These are phyloP conservation scores for Monosporozyma aerobia DNA, from an alignment of 805 yeast species.

Conservation along the genomic window DNA sequence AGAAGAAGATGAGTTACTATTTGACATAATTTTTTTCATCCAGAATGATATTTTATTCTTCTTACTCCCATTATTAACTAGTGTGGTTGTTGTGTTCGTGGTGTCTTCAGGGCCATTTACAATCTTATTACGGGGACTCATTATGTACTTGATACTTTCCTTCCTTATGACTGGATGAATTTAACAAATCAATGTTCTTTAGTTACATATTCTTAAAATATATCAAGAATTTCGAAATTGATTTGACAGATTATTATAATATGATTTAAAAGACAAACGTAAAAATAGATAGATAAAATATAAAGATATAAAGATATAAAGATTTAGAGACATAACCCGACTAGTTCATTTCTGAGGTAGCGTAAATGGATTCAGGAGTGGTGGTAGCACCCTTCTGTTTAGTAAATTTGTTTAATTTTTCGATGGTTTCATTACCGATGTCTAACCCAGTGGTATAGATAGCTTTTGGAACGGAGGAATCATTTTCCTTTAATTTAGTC, in stretches of 20 bases:
- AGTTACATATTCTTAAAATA: not conserved
- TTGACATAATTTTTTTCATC: slow-evolving; percentile 28
- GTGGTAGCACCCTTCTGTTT: not conserved
- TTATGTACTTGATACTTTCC: not conserved
- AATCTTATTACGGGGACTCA: not conserved
- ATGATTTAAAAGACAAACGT: not conserved
- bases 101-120: not conserved
- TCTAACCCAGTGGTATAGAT: slow-evolving; percentile 27
- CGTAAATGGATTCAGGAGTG: not conserved
- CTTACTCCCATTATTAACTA: slow-evolving; percentile 4
- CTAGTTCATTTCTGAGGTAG: not conserved
- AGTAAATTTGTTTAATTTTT: slow-evolving; percentile 15
- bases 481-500: slow-evolving; percentile 20
- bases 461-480: slow-evolving; percentile 28
- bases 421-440: slow-evolving; percentile 22
- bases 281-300: not conserved
- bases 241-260: not conserved
- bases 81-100: not conserved
- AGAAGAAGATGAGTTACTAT: slow-evolving; percentile 2
- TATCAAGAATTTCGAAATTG: not conserved
- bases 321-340: not conserved
- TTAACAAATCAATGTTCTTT: not conserved
- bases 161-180: not conserved
- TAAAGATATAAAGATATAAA: not conserved
- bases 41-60: slow-evolving; percentile 26